phyloP scores from a whole-genome alignment of 2,329 filamentous ascomycete species.

The Paramyrothecium sp. region DNA sequence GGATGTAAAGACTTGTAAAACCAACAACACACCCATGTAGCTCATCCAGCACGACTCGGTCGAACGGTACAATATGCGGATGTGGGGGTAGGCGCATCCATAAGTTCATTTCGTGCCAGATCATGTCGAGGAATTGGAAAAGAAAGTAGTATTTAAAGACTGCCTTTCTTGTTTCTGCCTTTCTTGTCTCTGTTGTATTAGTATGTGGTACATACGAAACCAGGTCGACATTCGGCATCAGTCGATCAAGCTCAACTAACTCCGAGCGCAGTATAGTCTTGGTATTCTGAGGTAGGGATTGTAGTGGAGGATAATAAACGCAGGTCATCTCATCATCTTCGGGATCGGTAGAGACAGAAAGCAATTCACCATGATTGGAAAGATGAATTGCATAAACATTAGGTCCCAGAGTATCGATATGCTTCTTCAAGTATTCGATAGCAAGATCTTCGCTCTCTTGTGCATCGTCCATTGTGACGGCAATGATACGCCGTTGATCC shows the following conservation, averaged over 20 bases:
- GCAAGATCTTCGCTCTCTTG: slow-evolving; percentile 13
- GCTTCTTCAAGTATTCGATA: slow-evolving; percentile 18
- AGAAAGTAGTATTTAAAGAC: slow-evolving; percentile 35
- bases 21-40: slow-evolving; percentile 29
- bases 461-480: slow-evolving; percentile 26
- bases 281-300: slow-evolving; percentile 9
- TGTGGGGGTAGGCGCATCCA: slow-evolving; percentile 32
- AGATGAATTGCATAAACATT: slow-evolving; percentile 18
- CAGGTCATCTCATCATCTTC: slow-evolving; percentile 25
- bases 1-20: slow-evolving; percentile 32
- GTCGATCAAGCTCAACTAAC: slow-evolving; percentile 25
- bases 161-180: slow-evolving; percentile 13
- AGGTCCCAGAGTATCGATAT: slow-evolving; percentile 14
- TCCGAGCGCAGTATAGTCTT: slow-evolving; percentile 16
- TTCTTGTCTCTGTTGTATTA: neutral
- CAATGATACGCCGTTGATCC: slow-evolving; percentile 24
- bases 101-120: slow-evolving; percentile 34
- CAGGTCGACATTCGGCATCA: slow-evolving; percentile 23
- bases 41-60: slow-evolving; percentile 30
- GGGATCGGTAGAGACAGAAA: slow-evolving; percentile 15
- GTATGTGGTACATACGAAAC: slow-evolving; percentile 7
- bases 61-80: slow-evolving; percentile 33
- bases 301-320: slow-evolving; percentile 19
- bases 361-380: slow-evolving; percentile 17
- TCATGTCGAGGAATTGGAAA: slow-evolving; percentile 9